Base-by-base conservation (phyloP, 31 red algal genomes). In the Porphyra umbilicalis region DNA sequence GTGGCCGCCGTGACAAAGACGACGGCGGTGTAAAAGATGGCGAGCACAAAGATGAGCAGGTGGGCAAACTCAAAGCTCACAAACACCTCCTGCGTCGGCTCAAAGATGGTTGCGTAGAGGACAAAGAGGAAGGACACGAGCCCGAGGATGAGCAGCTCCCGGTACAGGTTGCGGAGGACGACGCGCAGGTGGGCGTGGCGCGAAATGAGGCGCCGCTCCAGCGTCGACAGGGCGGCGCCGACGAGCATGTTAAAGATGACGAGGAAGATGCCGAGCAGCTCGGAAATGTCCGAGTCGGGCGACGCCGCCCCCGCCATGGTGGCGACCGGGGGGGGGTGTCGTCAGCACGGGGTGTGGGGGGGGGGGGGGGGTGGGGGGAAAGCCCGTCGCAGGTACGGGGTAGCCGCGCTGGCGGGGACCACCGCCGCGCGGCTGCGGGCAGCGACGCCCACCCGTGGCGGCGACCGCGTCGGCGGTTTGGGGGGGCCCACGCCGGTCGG, bases 101-200 rank as follows among this genome's bases (percentile, higher is more conserved):
- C 75, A 18, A 81, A 76, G 71, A 82, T 85, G 10, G 81, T 36
- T 77, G 87, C 90, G 78, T 89, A 90, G 35, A 92, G 10, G 74
- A 93, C 83, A 79, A 96, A 92, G 32, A 80, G 38, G 34, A 96
- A 91, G 7, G 94, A 90, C 33, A 96, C 82, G n/a, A 89, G 29
- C 74, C 94, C 94, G 6, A 96, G 90, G 35, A 92, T 80, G 89
- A 96, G 91, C 77, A 96, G 90, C 87, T 96, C 94, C 31, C 90
- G 77, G 79, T 96, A 96, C 36, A 96, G 78, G 33, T 82, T 83
- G 38, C 82, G 46, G 14, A 92, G 75, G 16, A 91, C 86, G 32
- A 84, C 76, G 36, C 79, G 77, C 20, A 96, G 79, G 81, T 96
- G 89, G 33, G 84, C 71, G 80, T 96, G 94, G 32, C 81, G 77